Base-by-base conservation (phyloP, 352 stramenopile species). In the Saprolegnia diclina region DNA sequence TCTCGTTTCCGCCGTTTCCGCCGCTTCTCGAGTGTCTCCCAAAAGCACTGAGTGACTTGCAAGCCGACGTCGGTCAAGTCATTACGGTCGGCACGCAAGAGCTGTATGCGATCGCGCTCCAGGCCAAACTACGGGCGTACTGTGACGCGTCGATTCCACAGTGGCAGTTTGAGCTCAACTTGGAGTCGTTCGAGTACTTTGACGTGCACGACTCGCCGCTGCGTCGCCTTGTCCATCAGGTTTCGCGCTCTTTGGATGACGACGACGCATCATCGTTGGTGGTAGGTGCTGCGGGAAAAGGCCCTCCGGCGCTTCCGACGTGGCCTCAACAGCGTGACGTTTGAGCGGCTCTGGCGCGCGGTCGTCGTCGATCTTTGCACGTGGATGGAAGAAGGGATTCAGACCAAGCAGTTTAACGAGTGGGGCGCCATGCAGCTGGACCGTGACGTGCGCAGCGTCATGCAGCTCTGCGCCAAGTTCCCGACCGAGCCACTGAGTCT, bases 351-450 rank as follows among this genome's bases (percentile, higher is more conserved):
- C 29, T 78, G 92, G 18, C 79, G 82, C 72, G 78, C 72, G 3
- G 76, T 90, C 24, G 80, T 85, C 5, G 56, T 80, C 64, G 80
- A 90, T 16, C 66, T 92, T 6, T 87, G 79, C 18, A 71, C 68
- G 0, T 89, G 79, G 79, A 67, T 94, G 19, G 86, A 86, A 44
- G 5, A 74, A 80, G 56, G 67, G 90, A 24, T 64, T 91, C 14
- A 62, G 66, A 11, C 78, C 26, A 92, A 90, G 71, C 72, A 71
- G 40, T 90, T 85, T 63, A 92, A 94, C 70, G 86, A 94, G 42
- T 74, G 92, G 13, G 86, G 86, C 5, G 86, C 84, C 10, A 73
- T 94, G 57, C 83, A 92, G 71, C 71, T 94, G 0, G 86, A 94
- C 56, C 81, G 82, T 13, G 84, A 94, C 52, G 73, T 90, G 26